Percentiles rank a stretch among this genome's conserved stretches.
Evolutionary conservation across 2,329 filamentous ascomycete species (phyloP).

Genomic region (Coniella lustricola): DNA sequence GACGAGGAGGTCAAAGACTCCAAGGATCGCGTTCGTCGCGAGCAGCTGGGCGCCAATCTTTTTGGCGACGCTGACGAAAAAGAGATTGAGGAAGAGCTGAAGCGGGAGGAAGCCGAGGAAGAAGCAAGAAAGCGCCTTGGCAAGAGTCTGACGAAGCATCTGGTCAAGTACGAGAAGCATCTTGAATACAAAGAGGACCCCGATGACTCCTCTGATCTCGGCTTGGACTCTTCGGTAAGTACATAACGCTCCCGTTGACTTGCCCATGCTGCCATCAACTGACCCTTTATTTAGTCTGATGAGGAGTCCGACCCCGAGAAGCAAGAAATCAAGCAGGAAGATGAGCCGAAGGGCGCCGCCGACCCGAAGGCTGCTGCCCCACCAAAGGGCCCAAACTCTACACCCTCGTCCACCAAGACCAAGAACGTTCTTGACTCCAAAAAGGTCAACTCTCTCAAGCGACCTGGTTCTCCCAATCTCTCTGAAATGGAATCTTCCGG

Average conservation of each 20-base stretch:
- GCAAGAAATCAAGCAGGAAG: conserved; percentile 44
- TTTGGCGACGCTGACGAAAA: conserved; percentile 66
- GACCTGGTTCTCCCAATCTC: conserved; percentile 75
- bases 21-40: conserved; percentile 65
- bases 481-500: conserved; percentile 74
- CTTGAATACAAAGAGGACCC: conserved; percentile 71
- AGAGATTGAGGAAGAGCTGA: conserved; percentile 66
- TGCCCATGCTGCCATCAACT: conserved; percentile 13
- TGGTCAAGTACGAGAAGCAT: conserved; percentile 80
- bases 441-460: conserved; percentile 63
- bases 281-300: conserved; percentile 36
- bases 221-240: conserved; percentile 29
- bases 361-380: conserved; percentile 40
- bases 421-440: conserved; percentile 39
- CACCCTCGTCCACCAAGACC: conserved; percentile 36
- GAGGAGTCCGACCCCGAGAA: conserved; percentile 46
- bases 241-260: neutral
- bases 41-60: conserved; percentile 80
- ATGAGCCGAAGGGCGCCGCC: conserved; percentile 41
- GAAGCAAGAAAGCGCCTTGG: conserved; percentile 63
- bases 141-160: conserved; percentile 70
- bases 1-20: conserved; percentile 74
- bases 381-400: conserved; percentile 62
- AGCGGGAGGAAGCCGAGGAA: conserved; percentile 62
- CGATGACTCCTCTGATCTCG: conserved; percentile 31